A percentile compares a stretch with the other conserved stretches of the same genome.
phyloP scores from a whole-genome alignment of 2,329 filamentous ascomycete species.

The Stachybotrys chartarum region DNA sequence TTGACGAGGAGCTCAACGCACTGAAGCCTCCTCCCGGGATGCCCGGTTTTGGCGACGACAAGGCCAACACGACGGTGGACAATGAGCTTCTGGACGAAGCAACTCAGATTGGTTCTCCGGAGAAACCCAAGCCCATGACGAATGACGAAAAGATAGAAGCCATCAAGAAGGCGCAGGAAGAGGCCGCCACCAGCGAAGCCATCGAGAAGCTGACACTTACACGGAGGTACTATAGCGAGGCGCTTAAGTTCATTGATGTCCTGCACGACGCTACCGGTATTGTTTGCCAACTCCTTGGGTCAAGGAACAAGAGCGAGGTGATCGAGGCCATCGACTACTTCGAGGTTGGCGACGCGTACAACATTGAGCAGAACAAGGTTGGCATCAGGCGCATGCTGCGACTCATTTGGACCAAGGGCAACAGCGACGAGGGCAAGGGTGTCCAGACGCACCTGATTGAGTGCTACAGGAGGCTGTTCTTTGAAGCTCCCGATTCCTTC shows the following conservation, averaged over 20 bases:
- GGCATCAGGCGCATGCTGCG: slow-evolving; percentile 94
- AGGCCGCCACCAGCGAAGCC: slow-evolving; percentile 81
- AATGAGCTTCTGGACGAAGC: slow-evolving; percentile 78
- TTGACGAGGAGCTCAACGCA: slow-evolving; percentile 74
- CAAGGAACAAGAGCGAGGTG: slow-evolving; percentile 95
- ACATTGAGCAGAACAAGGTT: slow-evolving; percentile 84
- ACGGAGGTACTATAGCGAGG: slow-evolving; percentile 86
- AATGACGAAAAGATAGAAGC: slow-evolving; percentile 71
- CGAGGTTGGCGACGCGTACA: slow-evolving; percentile 90
- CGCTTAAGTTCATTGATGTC: slow-evolving; percentile 87
- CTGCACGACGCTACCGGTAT: slow-evolving; percentile 74
- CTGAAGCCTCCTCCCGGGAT: slow-evolving; percentile 77
- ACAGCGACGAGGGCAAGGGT: slow-evolving; percentile 97
- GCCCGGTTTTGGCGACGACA: slow-evolving; percentile 48
- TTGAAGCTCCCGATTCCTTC: slow-evolving; percentile 87
- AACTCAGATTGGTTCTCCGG: slow-evolving; percentile 67
- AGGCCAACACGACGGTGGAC: slow-evolving; percentile 64
- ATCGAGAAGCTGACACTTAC: slow-evolving; percentile 84
- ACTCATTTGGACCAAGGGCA: slow-evolving; percentile 98
- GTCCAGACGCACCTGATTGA: slow-evolving; percentile 96
- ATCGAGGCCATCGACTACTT: slow-evolving; percentile 99
- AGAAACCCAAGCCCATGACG: slow-evolving; percentile 61
- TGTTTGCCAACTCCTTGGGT: slow-evolving; percentile 82
- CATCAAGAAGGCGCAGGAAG: slow-evolving; percentile 73
- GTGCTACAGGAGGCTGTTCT: slow-evolving; percentile 92